These are phyloP conservation scores for Suhomyces pyralidae DNA, from an alignment of 805 yeast genomes.

Conservation along the genomic window DNA sequence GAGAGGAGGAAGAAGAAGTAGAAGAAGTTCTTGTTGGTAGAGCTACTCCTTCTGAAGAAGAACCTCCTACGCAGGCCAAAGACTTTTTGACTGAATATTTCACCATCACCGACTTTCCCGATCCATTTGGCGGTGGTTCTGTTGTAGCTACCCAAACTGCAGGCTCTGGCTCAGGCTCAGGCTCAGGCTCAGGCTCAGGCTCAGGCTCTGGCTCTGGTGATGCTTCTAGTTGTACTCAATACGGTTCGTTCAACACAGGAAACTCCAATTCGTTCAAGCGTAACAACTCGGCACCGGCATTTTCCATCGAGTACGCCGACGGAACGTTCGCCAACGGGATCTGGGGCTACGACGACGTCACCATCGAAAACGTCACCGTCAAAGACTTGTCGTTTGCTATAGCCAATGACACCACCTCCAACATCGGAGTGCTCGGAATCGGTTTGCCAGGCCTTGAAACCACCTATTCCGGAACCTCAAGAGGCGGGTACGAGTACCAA, in stretches of 20 bases:
- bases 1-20: background rate
- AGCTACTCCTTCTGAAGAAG: background rate
- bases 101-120: background rate
- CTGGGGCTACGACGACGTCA: constrained; percentile 62
- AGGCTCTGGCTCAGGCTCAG: background rate
- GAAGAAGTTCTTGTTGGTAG: background rate
- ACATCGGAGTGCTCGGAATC: constrained; percentile 66
- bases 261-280: constrained; percentile 36
- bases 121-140: background rate
- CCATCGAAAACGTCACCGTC: constrained; percentile 48
- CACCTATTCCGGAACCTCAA: constrained; percentile 32
- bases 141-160: background rate
- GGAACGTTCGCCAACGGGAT: constrained; percentile 45
- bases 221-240: constrained; percentile 30
- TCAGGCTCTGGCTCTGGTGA: constrained; percentile 4
- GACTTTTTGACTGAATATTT: background rate
- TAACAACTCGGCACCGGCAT: constrained; percentile 40
- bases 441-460: constrained; percentile 70
- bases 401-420: constrained; percentile 43
- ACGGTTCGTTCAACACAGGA: constrained; percentile 48
- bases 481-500: constrained; percentile 28
- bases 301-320: constrained; percentile 49
- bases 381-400: constrained; percentile 65
- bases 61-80: background rate
- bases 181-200: background rate